Base-by-base conservation (phyloP, 139 green algal species). In the Pseudopediastrum boryanum region DNA sequence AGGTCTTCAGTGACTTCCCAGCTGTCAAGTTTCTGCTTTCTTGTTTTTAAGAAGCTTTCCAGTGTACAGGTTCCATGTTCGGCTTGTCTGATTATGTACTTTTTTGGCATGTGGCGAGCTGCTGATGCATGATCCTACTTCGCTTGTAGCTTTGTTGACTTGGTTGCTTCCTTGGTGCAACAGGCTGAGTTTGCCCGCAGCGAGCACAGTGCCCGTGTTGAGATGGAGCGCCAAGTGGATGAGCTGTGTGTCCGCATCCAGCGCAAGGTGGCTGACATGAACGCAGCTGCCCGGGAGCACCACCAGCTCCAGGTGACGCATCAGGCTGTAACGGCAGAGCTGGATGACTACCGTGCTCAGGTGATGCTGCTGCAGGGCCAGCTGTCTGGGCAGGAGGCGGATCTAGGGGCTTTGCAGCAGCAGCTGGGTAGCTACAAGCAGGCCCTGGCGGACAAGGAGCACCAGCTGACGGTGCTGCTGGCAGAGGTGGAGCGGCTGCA, bases 401-500 rank as follows among this genome's bases (percentile, higher is more conserved):
- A 64, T 1, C 36, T 41, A 4, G 9, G 29, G 1, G 61, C 48
- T 36, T 1, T 50, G 27, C 31, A 50, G 61, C 48, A 29, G 5
- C 29, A 80, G 74, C 8, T 72, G 33, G 23, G 42, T 12, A 21
- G 51, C 33, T 10, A 52, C 31, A 25, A 31, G 4, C 43, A 65
- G 44, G 59, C 74, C 5, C 50, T 82, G 8, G 59, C 25, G 3
- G 76, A 82, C 65, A 69, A 76, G 51, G 64, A 82, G 39, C 65
- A 51, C 39, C 63, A 80, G 54, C 13, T 81, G 38, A 72, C 79
- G 31, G 48, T 75, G 63, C 71, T 85, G 39, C 29, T 66, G 33
- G 79, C 79, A 36, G 79, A 85, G 52, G 50, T 69, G 27, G 79
- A 80, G 63, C 71, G 79, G 16, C 79, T 85, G 19, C 48, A 85